Evolutionary conservation across 495 filamentous ascomycete genomes (phyloP).

Genomic region (Peziza echinospora): DNA sequence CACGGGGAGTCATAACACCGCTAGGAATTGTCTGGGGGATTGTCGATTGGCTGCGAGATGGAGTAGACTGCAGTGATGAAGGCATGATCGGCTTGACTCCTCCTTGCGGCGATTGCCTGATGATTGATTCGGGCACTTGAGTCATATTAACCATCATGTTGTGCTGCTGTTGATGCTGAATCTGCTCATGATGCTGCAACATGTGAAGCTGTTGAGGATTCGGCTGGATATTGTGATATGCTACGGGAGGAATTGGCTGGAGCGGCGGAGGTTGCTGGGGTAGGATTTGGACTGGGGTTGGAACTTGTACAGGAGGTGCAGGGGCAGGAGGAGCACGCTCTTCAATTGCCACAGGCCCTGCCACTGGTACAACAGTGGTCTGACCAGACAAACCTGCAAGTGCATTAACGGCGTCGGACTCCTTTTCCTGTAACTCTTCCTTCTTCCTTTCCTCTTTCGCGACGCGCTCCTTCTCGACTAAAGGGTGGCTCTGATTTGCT

Average conservation of each 20-base stretch:
- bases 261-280: constrained; percentile 4
- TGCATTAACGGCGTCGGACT: constrained; percentile 11
- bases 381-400: constrained; percentile 7
- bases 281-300: constrained; percentile 5
- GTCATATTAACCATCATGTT: background rate
- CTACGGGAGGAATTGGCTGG: background rate
- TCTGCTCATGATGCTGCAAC: background rate
- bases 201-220: background rate
- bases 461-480: constrained; percentile 2
- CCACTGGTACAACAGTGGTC: background rate
- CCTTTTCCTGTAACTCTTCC: constrained; percentile 14
- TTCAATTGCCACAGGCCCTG: background rate
- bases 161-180: background rate
- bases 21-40: background rate
- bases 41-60: background rate
- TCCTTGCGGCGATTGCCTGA: constrained; percentile 22
- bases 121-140: constrained; percentile 31
- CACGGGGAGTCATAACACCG: background rate
- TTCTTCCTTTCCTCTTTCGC: constrained; percentile 14
- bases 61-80: background rate
- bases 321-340: background rate
- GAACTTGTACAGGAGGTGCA: constrained; percentile 4
- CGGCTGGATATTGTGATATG: background rate
- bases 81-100: constrained; percentile 1
- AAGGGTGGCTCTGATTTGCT: background rate